Conservation (phyloP, 1,284 basidiomycete genomes). For the Rhizoctonia solani region DNA sequence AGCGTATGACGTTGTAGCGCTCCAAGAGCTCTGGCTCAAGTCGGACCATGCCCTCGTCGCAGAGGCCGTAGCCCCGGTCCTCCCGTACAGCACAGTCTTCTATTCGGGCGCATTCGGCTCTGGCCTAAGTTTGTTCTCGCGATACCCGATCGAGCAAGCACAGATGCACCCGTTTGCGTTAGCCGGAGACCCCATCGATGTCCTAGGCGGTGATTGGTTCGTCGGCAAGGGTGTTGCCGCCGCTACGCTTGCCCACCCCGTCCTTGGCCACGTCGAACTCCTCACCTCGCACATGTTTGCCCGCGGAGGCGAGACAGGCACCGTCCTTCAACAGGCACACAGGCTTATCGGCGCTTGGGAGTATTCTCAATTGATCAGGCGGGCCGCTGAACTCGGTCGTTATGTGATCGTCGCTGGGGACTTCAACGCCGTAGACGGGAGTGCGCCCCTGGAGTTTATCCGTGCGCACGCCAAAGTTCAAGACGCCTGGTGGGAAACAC, state of each 20-base stretch:
- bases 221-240: conserved; percentile 94
- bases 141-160: conserved; percentile 79
- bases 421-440: conserved; percentile 32
- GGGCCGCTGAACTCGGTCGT: conserved; percentile 80
- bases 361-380: conserved; percentile 78
- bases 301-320: conserved; percentile 83
- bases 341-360: conserved; percentile 96
- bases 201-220: conserved; percentile 94
- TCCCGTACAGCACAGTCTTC: conserved; percentile 89
- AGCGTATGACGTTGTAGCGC: conserved; percentile 83
- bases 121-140: conserved; percentile 89
- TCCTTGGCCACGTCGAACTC: conserved; percentile 83
- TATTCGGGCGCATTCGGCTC: conserved; percentile 97
- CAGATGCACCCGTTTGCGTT: conserved; percentile 85
- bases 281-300: conserved; percentile 94
- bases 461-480: conserved; percentile 50
- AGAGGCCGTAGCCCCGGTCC: conserved; percentile 57
- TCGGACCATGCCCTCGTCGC: conserved; percentile 82
- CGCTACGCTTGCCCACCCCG: conserved; percentile 75
- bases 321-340: conserved; percentile 80
- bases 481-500: conserved; percentile 78
- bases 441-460: conserved; percentile 27
- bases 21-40: conserved; percentile 96
- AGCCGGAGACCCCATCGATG: conserved; percentile 90
- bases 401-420: conserved; percentile 77